Conservation (phyloP, 345 rosid genomes). For the Kernera saxatilis region DNA sequence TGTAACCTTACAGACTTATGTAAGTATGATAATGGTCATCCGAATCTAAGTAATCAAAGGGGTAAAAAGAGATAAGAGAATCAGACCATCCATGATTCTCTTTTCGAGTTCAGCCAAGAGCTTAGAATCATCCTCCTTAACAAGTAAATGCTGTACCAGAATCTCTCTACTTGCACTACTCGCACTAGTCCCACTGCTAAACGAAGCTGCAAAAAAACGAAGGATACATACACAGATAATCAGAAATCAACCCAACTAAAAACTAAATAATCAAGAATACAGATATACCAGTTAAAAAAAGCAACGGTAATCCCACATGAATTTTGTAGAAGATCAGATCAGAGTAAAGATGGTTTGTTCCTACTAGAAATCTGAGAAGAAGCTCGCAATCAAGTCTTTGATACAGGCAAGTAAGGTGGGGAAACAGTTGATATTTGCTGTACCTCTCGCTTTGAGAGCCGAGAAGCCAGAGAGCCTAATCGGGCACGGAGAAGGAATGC, state of each 20-base stretch:
- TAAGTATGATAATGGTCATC: not conserved
- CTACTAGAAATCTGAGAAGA: not conserved
- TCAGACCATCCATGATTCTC: slow-evolving; percentile 51
- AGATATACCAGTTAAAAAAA: not conserved
- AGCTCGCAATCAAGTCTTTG: not conserved
- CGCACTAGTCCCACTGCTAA: slow-evolving; percentile 41
- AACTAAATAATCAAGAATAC: not conserved
- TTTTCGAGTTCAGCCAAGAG: slow-evolving; percentile 57
- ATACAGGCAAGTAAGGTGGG: not conserved
- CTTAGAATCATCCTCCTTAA: slow-evolving; percentile 59
- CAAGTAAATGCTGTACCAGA: slow-evolving; percentile 82
- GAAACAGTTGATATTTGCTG: not conserved
- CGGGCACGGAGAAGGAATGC: slow-evolving; percentile 4
- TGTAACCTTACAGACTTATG: not conserved
- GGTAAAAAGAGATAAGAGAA: not conserved
- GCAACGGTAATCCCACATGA: not conserved
- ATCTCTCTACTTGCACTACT: slow-evolving; percentile 51
- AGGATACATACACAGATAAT: not conserved
- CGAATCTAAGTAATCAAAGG: not conserved
- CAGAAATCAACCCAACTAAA: not conserved
- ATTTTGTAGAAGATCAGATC: not conserved
- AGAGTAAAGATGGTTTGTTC: not conserved
- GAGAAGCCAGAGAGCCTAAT: slow-evolving; percentile 15
- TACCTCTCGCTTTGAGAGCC: slow-evolving; percentile 31
- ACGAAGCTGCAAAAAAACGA: slow-evolving; percentile 42